phyloP scores from a whole-genome alignment of 805 yeast genomes.

The Metschnikowia vanudenii region DNA sequence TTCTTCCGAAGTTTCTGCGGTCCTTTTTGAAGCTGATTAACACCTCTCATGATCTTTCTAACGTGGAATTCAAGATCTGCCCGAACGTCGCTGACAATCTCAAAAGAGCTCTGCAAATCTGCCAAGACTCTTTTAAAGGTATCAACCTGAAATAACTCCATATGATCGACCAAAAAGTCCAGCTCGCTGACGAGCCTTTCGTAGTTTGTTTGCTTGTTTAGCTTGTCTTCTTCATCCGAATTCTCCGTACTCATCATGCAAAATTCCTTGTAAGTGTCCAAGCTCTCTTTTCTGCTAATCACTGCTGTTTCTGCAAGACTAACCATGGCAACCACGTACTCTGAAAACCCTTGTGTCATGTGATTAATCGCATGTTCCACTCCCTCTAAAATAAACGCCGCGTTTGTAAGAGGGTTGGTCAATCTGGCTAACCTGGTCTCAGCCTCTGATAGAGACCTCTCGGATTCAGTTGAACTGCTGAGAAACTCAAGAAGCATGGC shows the following conservation, averaged over 20 bases:
- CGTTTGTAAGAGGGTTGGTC: not conserved
- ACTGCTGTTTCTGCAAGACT: constrained; percentile 1
- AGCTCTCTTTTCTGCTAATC: not conserved
- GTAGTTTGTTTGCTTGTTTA: not conserved
- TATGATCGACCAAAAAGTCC: constrained; percentile 2
- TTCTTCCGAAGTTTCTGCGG: not conserved
- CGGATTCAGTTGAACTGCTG: not conserved
- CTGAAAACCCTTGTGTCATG: not conserved
- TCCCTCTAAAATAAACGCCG: not conserved
- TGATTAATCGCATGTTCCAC: not conserved
- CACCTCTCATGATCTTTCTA: not conserved
- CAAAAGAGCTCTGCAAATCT: not conserved
- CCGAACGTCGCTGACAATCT: not conserved
- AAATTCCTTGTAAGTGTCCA: not conserved
- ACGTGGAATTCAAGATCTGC: not conserved
- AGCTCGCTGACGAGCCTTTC: not conserved
- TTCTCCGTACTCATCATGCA: not conserved
- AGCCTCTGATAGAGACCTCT: not conserved
- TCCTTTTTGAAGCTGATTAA: not conserved
- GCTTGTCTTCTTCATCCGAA: not conserved
- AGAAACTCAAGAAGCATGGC: constrained; percentile 3
- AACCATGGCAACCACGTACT: not conserved
- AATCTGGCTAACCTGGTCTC: not conserved
- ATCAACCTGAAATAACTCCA: not conserved
- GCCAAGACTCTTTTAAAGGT: not conserved